Percentiles rank a stretch among this genome's conserved stretches.
Evolutionary conservation across 768 basidiomycete species (phyloP).

Genomic region (Psilocybe sp.): DNA sequence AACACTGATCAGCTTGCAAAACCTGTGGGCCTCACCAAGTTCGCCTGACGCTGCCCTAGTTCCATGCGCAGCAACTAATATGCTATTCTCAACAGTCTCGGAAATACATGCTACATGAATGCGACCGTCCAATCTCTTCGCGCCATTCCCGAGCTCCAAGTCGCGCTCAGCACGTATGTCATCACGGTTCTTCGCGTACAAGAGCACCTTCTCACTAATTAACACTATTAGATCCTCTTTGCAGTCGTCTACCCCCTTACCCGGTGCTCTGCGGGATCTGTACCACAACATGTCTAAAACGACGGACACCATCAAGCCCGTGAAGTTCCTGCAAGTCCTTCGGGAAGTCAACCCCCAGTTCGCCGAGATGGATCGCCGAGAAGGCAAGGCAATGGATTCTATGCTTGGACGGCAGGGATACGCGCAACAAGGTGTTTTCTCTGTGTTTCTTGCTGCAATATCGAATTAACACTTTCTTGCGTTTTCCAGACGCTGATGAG

Average conservation of each 20-base stretch:
- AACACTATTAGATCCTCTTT: conserved; percentile 28
- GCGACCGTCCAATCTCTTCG: conserved; percentile 92
- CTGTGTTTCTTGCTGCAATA: conserved; percentile 20
- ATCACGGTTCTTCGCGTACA: background rate
- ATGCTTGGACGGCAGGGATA: conserved; percentile 38
- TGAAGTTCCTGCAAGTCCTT: conserved; percentile 63
- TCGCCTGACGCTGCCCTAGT: conserved; percentile 12
- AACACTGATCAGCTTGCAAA: conserved; percentile 53
- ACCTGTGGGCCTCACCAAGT: conserved; percentile 84
- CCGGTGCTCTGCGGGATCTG: conserved; percentile 61
- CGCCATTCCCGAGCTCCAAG: conserved; percentile 84
- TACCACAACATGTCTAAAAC: conserved; percentile 74
- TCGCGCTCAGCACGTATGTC: conserved; percentile 61
- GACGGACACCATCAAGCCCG: conserved; percentile 72
- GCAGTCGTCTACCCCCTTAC: conserved; percentile 38
- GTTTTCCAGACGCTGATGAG: conserved; percentile 76
- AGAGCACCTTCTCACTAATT: background rate
- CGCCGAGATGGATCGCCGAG: conserved; percentile 59
- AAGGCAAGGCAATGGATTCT: conserved; percentile 33
- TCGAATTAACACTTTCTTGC: background rate
- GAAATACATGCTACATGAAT: conserved; percentile 99
- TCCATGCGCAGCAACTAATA: background rate
- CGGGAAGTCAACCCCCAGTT: conserved; percentile 88
- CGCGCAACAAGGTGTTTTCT: conserved; percentile 70
- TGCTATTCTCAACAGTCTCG: conserved; percentile 43